Percentiles rank a stretch among this genome's conserved stretches.
Conservation (phyloP, 2,329 filamentous ascomycete genomes). For the Monilinia fructicola region DNA sequence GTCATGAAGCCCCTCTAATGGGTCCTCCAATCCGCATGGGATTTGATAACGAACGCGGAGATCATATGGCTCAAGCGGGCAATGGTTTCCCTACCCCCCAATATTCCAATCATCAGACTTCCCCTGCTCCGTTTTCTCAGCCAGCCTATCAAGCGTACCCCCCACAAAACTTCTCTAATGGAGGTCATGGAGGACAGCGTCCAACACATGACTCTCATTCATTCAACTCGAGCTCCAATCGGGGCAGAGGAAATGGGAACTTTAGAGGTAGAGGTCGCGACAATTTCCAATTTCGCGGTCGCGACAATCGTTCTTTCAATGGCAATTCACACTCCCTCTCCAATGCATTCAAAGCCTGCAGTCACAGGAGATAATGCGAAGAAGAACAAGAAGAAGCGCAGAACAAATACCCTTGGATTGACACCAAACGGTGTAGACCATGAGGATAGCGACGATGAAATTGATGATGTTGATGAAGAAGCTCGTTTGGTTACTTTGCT, state of each 20-base stretch:
- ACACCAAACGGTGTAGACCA: conserved; percentile 54
- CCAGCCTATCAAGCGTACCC: conserved; percentile 44
- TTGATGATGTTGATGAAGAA: conserved; percentile 65
- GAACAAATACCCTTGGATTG: conserved; percentile 69
- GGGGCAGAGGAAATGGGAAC: conserved; percentile 46
- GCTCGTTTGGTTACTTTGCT: conserved; percentile 42
- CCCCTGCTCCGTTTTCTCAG: conserved; percentile 39
- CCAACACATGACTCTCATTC: conserved; percentile 40
- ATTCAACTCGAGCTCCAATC: conserved; percentile 43
- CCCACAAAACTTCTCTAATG: conserved; percentile 41
- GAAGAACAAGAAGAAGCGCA: conserved; percentile 68
- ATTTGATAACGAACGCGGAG: conserved; percentile 50
- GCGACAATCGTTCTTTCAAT: conserved; percentile 37
- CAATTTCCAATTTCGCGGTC: conserved; percentile 45
- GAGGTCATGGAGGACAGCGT: conserved; percentile 36
- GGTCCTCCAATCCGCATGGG: conserved; percentile 56
- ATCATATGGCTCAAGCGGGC: conserved; percentile 47
- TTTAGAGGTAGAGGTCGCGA: conserved; percentile 42
- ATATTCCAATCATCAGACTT: conserved; percentile 40
- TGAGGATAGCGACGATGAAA: conserved; percentile 62
- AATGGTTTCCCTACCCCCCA: conserved; percentile 44
- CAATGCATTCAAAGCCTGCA: conserved; percentile 32
- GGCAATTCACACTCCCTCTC: conserved; percentile 23
- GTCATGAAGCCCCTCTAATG: conserved; percentile 48
- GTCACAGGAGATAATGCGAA: conserved; percentile 43